phyloP scores from a whole-genome alignment of 2,329 filamentous ascomycete species.

The Nemania serpens region DNA sequence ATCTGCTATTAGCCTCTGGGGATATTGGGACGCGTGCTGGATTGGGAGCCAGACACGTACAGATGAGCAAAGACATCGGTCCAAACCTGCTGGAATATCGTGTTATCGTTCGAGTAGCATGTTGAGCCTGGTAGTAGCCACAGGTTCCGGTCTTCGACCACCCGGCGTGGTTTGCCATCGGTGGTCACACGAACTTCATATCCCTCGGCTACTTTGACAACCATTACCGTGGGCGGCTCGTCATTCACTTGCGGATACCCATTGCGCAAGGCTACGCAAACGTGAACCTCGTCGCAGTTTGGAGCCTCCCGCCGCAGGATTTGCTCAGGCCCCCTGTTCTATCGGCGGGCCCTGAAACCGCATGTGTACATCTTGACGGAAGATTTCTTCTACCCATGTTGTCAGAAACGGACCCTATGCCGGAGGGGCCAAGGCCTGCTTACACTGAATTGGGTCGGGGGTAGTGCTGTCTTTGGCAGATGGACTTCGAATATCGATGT shows the following conservation, averaged over 20 bases:
- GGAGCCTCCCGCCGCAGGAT: not conserved
- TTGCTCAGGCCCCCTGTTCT: not conserved
- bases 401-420: too few relatives aligned
- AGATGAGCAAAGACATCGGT: not conserved
- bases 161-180: not conserved
- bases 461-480: too few relatives aligned
- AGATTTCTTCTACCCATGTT: too few relatives aligned
- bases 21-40: not conserved
- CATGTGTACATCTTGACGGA: too few relatives aligned
- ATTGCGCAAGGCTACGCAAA: conserved; percentile 1
- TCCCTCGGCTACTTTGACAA: not conserved
- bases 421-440: too few relatives aligned
- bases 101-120: not conserved
- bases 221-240: not conserved
- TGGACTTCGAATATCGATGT: too few relatives aligned
- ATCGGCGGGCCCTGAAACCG: too few relatives aligned
- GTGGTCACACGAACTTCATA: not conserved
- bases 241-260: not conserved
- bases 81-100: not conserved
- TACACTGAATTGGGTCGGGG: too few relatives aligned
- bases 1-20: not conserved
- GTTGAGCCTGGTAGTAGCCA: conserved; percentile 13
- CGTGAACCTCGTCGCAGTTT: conserved; percentile 2
- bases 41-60: conserved; percentile 4
- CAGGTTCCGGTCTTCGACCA: not conserved